Base-by-base conservation (phyloP, 1,284 basidiomycete species). In the Trichosporon asahii region DNA sequence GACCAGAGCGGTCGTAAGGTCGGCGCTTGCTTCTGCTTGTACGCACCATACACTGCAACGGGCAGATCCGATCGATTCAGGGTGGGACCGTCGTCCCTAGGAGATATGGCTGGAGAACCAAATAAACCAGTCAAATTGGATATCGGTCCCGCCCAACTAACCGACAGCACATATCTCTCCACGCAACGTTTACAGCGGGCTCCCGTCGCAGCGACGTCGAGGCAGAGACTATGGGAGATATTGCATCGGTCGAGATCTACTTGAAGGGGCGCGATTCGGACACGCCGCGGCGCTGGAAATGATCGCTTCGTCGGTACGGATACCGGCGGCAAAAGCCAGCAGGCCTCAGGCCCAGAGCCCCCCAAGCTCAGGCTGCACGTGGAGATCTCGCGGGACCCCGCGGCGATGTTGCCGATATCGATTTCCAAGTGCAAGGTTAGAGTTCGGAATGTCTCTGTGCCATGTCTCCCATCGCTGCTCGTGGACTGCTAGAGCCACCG, bases 331-430 rank as follows among this genome's bases (percentile, higher is more conserved):
- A 53, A n/a, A 33, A 11, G 49, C 21, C 21, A 5, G 25, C 46
- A 18, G 4, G 5, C 49, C 49, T 53, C 21, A 23, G 46, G 21
- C 49, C 15, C n/a, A 8, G 15, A 3, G 49, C 49, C 7, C 9
- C 11, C n/a, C n/a, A n/a, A 18, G 18, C 11, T 6, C 21, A 53
- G 21, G 21, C 6, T 18, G 40, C 49, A 53, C 49, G 49, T 53
- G 49, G 49, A 2, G 21, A 4, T 3, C 7, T 2, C 25, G 49
- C 49, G 49, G 49, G 49, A 4, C 49, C 21, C 49, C 49, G 25
- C 49, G 49, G 49, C 49, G 18, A 31, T 61, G 57, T 61, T 61
- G 57, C 57, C 57, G 57, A 61, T 61, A 61, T 61, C 29, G 57
- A 61, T 61, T 61, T 61, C 57, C 57, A 61, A 31, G 27, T 18